A percentile compares a stretch with the other conserved stretches of the same genome.
Conservation (phyloP, 345 rosid species). For the Combretum micranthum region DNA sequence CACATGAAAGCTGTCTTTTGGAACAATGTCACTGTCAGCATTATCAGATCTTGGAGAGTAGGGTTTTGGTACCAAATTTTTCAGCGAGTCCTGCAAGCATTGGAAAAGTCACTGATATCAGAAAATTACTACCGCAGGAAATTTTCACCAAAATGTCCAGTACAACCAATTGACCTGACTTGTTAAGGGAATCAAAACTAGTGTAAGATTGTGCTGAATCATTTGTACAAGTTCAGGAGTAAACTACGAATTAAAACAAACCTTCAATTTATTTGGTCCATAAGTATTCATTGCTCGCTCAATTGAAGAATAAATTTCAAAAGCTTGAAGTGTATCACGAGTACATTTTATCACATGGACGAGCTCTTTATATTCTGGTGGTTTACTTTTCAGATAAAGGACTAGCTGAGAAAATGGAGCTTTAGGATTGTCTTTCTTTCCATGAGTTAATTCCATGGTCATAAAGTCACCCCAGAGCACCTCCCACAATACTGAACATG, state of each 20-base stretch:
- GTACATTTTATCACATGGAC: slow-evolving; percentile 66
- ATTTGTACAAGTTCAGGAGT: no score
- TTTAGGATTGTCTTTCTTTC: slow-evolving; percentile 75
- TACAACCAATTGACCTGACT: background rate
- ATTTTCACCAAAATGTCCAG: background rate
- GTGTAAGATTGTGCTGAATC: no score
- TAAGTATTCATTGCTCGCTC: slow-evolving; percentile 59
- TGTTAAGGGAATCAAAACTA: no score
- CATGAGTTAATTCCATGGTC: slow-evolving; percentile 74
- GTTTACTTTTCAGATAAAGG: slow-evolving; percentile 44
- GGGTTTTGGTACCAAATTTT: slow-evolving; percentile 73
- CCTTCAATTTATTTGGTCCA: slow-evolving; percentile 51
- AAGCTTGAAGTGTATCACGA: slow-evolving; percentile 64
- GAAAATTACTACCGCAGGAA: background rate
- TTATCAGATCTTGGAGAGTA: slow-evolving; percentile 52
- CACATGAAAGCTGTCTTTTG: slow-evolving; percentile 35
- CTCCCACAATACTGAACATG: slow-evolving; percentile 90
- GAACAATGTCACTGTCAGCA: slow-evolving; percentile 26
- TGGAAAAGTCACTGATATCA: background rate
- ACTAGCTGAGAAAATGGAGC: slow-evolving; percentile 64
- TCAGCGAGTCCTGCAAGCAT: slow-evolving; percentile 54
- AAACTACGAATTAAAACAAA: slow-evolving; percentile 16
- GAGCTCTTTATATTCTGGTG: slow-evolving; percentile 65
- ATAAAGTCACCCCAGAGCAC: slow-evolving; percentile 69
- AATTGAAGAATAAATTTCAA: slow-evolving; percentile 59